Percentiles rank a stretch among this genome's conserved stretches.
These are phyloP conservation scores for Saturnispora quitensis DNA, from an alignment of 805 yeast species.

Conservation along the genomic window DNA sequence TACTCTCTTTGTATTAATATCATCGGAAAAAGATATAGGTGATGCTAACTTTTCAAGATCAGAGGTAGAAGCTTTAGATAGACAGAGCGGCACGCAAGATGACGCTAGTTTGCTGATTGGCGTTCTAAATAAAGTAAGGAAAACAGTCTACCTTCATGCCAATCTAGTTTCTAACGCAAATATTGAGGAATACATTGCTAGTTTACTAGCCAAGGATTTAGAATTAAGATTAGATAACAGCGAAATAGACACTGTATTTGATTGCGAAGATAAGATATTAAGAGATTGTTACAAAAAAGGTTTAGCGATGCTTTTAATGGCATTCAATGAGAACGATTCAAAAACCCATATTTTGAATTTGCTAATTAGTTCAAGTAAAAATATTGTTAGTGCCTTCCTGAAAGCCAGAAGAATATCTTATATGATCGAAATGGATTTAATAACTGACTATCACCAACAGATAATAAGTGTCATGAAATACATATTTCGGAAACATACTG, in stretches of 20 bases:
- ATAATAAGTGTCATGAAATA: conserved; percentile 6
- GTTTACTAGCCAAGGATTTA: background rate
- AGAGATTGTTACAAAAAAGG: background rate
- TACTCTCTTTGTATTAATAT: background rate
- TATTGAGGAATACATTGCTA: background rate
- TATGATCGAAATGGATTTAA: conserved; percentile 1
- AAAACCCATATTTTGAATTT: conserved; percentile 3
- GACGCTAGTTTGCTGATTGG: conserved; percentile 8
- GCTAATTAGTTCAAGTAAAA: background rate
- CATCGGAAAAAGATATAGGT: background rate
- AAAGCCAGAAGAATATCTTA: background rate
- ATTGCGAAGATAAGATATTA: background rate
- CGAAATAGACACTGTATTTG: background rate
- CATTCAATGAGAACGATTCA: conserved; percentile 3
- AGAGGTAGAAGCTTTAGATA: conserved; percentile 1
- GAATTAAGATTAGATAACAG: background rate
- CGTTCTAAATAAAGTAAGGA: conserved; percentile 5
- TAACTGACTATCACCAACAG: conserved; percentile 5
- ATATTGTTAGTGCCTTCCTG: background rate
- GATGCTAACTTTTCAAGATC: background rate
- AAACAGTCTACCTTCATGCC: conserved; percentile 3
- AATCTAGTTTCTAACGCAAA: background rate
- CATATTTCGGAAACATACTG: conserved; percentile 7
- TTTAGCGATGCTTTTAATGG: conserved; percentile 1
- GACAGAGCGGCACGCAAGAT: background rate